Conservation (phyloP, 2,329 filamentous ascomycete species). For the Cladorrhinum sp. region DNA sequence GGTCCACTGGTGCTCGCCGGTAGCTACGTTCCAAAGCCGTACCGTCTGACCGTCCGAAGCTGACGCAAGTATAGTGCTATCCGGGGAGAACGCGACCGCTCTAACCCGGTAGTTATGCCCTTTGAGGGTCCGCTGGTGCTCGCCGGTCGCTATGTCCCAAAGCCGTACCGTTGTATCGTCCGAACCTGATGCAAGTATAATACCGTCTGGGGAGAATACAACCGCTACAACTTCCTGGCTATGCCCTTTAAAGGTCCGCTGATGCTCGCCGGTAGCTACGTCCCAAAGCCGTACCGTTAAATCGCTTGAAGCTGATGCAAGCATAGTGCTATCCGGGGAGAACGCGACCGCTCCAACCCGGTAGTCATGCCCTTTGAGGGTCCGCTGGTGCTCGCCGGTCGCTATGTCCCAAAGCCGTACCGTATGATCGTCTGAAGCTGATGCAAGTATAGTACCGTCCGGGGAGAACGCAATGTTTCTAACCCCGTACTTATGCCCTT, state of each 20-base stretch:
- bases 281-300: background rate
- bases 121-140: constrained; percentile 17
- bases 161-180: background rate
- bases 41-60: background rate
- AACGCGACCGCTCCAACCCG: constrained; percentile 20
- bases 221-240: constrained; percentile 14
- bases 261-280: background rate
- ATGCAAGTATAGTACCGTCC: constrained; percentile 14
- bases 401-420: constrained; percentile 9
- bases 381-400: constrained; percentile 8
- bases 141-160: constrained; percentile 13
- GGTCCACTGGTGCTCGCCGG: constrained; percentile 1
- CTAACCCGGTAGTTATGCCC: constrained; percentile 15
- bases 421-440: background rate
- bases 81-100: constrained; percentile 23
- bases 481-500: constrained; percentile 16
- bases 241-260: constrained; percentile 16
- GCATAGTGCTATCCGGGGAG: constrained; percentile 18
- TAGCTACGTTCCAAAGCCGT: background rate
- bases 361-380: constrained; percentile 20
- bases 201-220: constrained; percentile 24
- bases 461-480: constrained; percentile 24
- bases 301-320: background rate
- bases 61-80: constrained; percentile 9
- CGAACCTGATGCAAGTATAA: constrained; percentile 4